Percentiles rank a stretch among this genome's conserved stretches.
Conservation (phyloP, 208 protist genomes). For the Trypanosomatidae sp. region DNA sequence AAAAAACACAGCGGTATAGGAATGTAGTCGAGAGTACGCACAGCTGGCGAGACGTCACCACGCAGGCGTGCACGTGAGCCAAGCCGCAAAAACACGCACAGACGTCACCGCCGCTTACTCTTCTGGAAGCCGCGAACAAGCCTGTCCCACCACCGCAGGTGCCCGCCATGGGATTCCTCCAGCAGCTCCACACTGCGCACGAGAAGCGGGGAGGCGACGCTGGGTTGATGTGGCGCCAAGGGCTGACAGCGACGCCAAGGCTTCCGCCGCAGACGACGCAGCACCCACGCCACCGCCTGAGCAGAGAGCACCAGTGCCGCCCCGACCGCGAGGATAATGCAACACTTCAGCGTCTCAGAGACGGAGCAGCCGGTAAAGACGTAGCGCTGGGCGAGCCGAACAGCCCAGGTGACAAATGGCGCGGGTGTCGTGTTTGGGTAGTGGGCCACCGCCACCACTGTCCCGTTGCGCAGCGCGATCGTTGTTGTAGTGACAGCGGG, state of each 20-base stretch:
- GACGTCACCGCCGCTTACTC: too few relatives aligned
- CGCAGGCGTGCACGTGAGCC: too few relatives aligned
- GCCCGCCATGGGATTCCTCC: too few relatives aligned
- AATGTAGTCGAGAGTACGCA: too few relatives aligned
- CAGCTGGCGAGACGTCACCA: too few relatives aligned
- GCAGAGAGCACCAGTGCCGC: not conserved
- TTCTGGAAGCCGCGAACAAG: too few relatives aligned
- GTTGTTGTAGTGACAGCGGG: not conserved
- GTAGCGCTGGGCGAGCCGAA: constrained; percentile 26
- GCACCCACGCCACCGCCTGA: not conserved
- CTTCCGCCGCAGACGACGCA: not conserved
- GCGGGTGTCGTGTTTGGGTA: constrained; percentile 31
- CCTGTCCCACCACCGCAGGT: too few relatives aligned
- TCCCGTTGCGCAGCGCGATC: constrained; percentile 14
- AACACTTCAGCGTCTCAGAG: constrained; percentile 22
- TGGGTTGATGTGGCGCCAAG: not conserved
- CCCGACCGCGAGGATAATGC: not conserved
- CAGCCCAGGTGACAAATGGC: constrained; percentile 34
- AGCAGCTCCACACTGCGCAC: too few relatives aligned
- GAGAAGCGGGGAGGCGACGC: not conserved
- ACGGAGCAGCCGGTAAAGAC: constrained; percentile 28
- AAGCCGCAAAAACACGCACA: too few relatives aligned
- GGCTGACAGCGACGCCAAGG: too few relatives aligned
- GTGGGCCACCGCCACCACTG: constrained; percentile 8
- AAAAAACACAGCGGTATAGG: too few relatives aligned